Percentiles rank a stretch among this genome's conserved stretches.
These are phyloP conservation scores for Neurospora crassa DNA, from an alignment of 2,329 filamentous ascomycete species.

Conservation along the genomic window DNA sequence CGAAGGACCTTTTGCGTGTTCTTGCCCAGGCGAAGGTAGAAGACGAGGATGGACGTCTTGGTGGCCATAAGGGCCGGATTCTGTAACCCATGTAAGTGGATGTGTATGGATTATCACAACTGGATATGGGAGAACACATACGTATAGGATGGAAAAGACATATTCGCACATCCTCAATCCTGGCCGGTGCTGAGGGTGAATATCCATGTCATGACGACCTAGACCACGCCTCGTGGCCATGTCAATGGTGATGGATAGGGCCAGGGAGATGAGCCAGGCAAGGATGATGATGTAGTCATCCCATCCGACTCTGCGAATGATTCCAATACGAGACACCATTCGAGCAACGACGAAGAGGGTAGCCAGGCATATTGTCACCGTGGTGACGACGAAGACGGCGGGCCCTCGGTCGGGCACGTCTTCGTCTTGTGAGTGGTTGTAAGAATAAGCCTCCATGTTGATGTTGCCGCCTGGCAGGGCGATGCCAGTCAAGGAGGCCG, in stretches of 20 bases:
- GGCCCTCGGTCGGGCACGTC: slow-evolving; percentile 41
- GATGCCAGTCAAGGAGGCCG: slow-evolving; percentile 3
- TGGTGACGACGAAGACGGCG: slow-evolving; percentile 61
- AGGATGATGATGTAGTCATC: slow-evolving; percentile 77
- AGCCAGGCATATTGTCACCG: slow-evolving; percentile 56
- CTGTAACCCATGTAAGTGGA: slow-evolving; percentile 29
- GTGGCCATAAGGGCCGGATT: slow-evolving; percentile 85
- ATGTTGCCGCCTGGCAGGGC: not conserved
- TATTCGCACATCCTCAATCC: slow-evolving; percentile 52
- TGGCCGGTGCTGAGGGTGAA: slow-evolving; percentile 37
- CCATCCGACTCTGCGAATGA: slow-evolving; percentile 61
- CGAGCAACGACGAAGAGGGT: slow-evolving; percentile 68
- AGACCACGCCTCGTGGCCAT: slow-evolving; percentile 55
- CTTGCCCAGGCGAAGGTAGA: slow-evolving; percentile 76
- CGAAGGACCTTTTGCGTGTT: slow-evolving; percentile 68
- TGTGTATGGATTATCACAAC: not conserved
- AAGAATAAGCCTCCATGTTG: not conserved
- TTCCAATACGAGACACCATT: slow-evolving; percentile 59
- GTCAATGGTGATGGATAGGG: slow-evolving; percentile 57
- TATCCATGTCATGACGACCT: slow-evolving; percentile 56
- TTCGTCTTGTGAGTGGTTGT: not conserved
- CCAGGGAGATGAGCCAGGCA: slow-evolving; percentile 66
- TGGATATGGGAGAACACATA: slow-evolving; percentile 28
- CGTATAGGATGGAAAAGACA: slow-evolving; percentile 54
- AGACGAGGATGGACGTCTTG: slow-evolving; percentile 86